These are phyloP conservation scores for Colletotrichum abscissum DNA, from an alignment of 2,329 filamentous ascomycete genomes.

Conservation along the genomic window DNA sequence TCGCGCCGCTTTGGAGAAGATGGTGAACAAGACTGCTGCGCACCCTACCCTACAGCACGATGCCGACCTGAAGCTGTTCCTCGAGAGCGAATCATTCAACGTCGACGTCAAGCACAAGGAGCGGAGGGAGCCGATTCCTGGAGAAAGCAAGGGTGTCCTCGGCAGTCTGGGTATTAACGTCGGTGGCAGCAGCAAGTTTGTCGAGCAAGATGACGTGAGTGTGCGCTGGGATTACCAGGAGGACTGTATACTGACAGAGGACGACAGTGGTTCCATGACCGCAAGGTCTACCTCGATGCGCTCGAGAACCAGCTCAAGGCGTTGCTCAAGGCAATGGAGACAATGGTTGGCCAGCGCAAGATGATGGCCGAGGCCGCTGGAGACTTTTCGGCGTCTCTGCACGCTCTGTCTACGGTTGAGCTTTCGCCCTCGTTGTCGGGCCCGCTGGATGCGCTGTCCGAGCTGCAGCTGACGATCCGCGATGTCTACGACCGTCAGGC, in stretches of 20 bases:
- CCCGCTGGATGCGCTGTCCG: conserved; percentile 90
- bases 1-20: conserved; percentile 91
- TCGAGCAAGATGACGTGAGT: conserved; percentile 95
- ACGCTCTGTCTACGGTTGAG: conserved; percentile 91
- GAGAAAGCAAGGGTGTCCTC: conserved; percentile 93
- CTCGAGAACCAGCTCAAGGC: conserved; percentile 92
- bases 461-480: conserved; percentile 91
- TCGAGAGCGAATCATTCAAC: conserved; percentile 96
- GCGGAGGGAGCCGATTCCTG: conserved; percentile 84
- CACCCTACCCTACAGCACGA: conserved; percentile 95
- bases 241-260: conserved; percentile 27
- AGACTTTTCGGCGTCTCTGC: conserved; percentile 93
- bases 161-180: conserved; percentile 85
- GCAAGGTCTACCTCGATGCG: conserved; percentile 92
- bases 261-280: conserved; percentile 93
- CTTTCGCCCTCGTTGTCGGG: conserved; percentile 88
- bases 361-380: conserved; percentile 92
- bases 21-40: conserved; percentile 94
- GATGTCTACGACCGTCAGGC: conserved; percentile 97
- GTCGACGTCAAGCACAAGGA: conserved; percentile 98
- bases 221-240: neutral
- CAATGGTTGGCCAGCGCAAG: conserved; percentile 91
- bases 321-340: conserved; percentile 92
- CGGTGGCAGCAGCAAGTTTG: conserved; percentile 85
- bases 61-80: conserved; percentile 91